phyloP scores from a whole-genome alignment of 2,329 filamentous ascomycete species.

The Paecilomyces formosus region DNA sequence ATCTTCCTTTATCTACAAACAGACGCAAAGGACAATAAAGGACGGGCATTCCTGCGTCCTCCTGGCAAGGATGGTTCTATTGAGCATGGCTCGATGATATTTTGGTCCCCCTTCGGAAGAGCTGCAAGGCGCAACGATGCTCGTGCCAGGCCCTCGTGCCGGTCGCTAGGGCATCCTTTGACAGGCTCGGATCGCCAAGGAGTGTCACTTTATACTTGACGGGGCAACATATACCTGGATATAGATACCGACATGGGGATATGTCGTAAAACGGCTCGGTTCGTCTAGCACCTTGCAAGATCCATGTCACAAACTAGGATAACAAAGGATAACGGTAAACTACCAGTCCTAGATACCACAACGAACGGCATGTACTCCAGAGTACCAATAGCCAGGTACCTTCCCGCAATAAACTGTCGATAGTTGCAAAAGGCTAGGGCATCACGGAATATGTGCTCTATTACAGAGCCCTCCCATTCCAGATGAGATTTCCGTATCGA shows the following conservation, averaged over 20 bases:
- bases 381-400: not conserved
- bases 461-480: not conserved
- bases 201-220: not conserved
- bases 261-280: not conserved
- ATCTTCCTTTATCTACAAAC: not conserved
- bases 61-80: not conserved
- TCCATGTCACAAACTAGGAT: too few relatives aligned
- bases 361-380: not conserved
- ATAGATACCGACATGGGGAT: not conserved
- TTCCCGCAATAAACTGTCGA: not conserved
- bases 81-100: not conserved
- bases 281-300: too few relatives aligned
- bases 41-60: not conserved
- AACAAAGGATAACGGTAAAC: too few relatives aligned
- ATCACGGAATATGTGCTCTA: not conserved
- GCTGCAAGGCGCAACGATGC: not conserved
- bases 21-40: not conserved
- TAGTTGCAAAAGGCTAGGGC: not conserved
- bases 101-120: not conserved
- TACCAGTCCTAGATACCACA: too few relatives aligned
- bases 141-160: not conserved
- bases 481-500: not conserved
- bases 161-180: not conserved
- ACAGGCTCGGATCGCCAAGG: not conserved
- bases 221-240: not conserved